These are phyloP conservation scores for Schrenkiella parvula DNA, from an alignment of 345 rosid genomes.

Conservation along the genomic window DNA sequence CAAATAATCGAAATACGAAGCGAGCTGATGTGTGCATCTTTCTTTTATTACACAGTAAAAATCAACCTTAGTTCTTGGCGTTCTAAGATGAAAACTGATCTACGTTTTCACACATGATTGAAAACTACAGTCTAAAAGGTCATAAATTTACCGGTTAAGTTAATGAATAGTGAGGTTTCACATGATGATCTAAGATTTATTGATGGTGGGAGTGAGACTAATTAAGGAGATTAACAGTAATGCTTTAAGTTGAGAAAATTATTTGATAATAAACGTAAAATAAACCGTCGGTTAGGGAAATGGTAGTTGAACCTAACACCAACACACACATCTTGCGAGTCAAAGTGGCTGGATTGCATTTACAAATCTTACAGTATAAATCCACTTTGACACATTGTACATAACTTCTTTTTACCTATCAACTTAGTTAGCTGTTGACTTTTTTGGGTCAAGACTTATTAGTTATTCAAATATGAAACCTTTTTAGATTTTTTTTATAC, in stretches of 20 bases:
- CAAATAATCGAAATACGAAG: background rate
- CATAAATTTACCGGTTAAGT: background rate
- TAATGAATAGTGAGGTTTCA: background rate
- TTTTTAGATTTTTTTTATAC: no score
- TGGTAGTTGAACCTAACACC: slow-evolving; percentile 36
- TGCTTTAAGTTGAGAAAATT: background rate
- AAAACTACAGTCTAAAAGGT: background rate
- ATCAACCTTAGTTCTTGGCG: background rate
- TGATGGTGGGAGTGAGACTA: background rate
- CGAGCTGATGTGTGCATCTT: background rate
- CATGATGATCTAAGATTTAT: background rate
- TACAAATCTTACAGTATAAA: slow-evolving; percentile 3
- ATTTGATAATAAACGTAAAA: background rate
- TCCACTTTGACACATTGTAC: slow-evolving; percentile 14
- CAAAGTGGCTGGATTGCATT: slow-evolving; percentile 13
- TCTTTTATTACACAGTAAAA: background rate
- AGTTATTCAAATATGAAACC: background rate
- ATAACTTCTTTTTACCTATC: slow-evolving; percentile 21
- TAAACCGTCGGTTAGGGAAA: slow-evolving; percentile 21
- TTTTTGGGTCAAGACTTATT: slow-evolving; percentile 9
- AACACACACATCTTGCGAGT: background rate
- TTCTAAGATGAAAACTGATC: no score
- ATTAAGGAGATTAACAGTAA: background rate
- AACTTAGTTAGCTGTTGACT: slow-evolving; percentile 28
- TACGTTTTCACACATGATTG: background rate